Base-by-base conservation (phyloP, 768 basidiomycete species). In the Multifurca ochricompacta region DNA sequence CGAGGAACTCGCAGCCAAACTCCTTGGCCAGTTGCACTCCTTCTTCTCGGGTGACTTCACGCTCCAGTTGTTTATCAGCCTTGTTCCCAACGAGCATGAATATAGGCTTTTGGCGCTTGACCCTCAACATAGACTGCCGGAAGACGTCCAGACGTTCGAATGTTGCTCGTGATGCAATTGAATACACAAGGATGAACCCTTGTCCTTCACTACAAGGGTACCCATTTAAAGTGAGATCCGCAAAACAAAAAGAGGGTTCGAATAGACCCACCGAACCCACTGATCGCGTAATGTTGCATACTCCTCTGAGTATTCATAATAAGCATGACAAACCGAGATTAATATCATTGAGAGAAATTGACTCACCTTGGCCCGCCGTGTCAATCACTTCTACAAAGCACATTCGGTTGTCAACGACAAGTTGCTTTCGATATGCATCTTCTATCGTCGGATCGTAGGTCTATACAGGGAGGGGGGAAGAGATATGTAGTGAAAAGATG, bases 361-460 rank as follows among this genome's bases (percentile, higher is more conserved):
- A 73, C 82, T 59, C 65, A 93, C 92, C 92, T 82, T 97, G 93
- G 28, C 93, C 93, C 46, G 94, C 94, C 63, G 94, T 96, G 72
- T 97, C 93, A 68, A 97, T 89, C 59, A 97, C 91, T 70, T 97
- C 93, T 61, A 97, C 82, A 68, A 93, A 87, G 72, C 91, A 94
- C 82, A 93, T 93, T 63, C 85, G 80, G 67, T 92, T 91, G 71
- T 95, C 93, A 60, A 96, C 91, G 53, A 93, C 83, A 63, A 93
- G 79, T 68, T 93, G 91, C 70, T 94, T 95, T 65, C 93, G 81
- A 73, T 97, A 96, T 59, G 92, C 92, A 69, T 96, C 93, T 73
- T 97, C 93, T 81, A 97, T 97, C 63, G 93, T 97, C 53, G 93
- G 93, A 74, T 97, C 93, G 70, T 97, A 97, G 48, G 91, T 91